A percentile compares a stretch with the other conserved stretches of the same genome.
Evolutionary conservation across 208 protist genomes (phyloP).

Genomic region (Leishmania tropica): DNA sequence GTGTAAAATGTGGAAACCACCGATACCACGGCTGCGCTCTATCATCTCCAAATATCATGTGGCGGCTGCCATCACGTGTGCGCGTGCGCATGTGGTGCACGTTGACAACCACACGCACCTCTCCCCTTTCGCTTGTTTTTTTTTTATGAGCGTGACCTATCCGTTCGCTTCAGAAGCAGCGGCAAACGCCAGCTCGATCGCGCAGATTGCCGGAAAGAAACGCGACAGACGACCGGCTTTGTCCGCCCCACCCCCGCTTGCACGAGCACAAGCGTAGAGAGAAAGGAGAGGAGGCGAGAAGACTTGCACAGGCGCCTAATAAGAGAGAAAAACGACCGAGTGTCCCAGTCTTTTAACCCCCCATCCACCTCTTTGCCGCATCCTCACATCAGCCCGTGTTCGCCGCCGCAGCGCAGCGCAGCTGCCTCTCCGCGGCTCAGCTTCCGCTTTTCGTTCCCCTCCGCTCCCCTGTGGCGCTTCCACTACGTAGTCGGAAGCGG

Average conservation of each 20-base stretch:
- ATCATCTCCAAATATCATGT: background rate
- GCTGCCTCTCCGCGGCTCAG: background rate
- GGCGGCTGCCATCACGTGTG: background rate
- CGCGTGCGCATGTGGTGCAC: background rate
- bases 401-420: background rate
- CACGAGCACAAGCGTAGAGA: background rate
- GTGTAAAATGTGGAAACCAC: background rate
- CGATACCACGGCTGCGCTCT: too few species aligned
- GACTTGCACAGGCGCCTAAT: background rate
- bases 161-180: background rate
- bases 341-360: background rate
- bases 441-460: background rate
- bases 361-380: background rate
- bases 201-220: background rate
- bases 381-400: background rate
- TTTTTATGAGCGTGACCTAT: background rate
- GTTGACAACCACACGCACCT: background rate
- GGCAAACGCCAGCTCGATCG: background rate
- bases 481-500: conserved; percentile 50
- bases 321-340: background rate
- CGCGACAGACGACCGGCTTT: background rate
- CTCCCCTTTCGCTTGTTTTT: background rate
- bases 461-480: background rate
- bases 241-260: background rate
- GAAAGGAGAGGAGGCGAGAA: background rate